These are phyloP conservation scores for Blumeria graminis DNA, from an alignment of 2,329 filamentous ascomycete species.

Conservation along the genomic window DNA sequence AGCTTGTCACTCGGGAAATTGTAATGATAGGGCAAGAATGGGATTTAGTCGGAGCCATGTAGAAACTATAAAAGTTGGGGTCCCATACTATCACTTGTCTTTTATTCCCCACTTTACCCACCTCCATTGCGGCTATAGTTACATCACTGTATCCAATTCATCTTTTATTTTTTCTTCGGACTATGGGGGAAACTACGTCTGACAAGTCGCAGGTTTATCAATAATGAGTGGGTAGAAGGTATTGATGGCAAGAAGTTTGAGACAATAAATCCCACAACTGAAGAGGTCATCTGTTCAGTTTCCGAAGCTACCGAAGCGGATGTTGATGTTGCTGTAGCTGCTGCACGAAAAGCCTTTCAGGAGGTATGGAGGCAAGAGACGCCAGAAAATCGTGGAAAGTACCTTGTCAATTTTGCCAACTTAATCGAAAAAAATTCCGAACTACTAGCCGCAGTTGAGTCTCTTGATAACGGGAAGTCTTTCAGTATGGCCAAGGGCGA, in stretches of 20 bases:
- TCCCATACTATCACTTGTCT: background rate
- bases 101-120: background rate
- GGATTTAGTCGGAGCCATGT: no score
- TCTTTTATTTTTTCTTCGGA: background rate
- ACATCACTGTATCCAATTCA: no score
- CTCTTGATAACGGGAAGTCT: constrained; percentile 73
- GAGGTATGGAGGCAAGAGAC: constrained; percentile 42
- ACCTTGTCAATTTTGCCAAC: constrained; percentile 55
- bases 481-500: constrained; percentile 55
- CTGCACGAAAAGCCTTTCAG: constrained; percentile 69
- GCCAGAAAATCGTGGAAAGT: constrained; percentile 44
- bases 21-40: no score
- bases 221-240: constrained; percentile 70
- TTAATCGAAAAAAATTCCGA: constrained; percentile 58
- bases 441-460: constrained; percentile 57
- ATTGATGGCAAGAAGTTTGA: constrained; percentile 80
- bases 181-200: no score
- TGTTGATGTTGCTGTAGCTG: constrained; percentile 54
- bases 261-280: constrained; percentile 68
- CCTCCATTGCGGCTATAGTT: no score
- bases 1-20: no score
- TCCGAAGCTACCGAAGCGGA: constrained; percentile 76
- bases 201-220: constrained; percentile 34
- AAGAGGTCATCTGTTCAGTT: constrained; percentile 65
- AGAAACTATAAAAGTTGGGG: background rate